Percentiles rank a stretch among this genome's conserved stretches.
These are phyloP conservation scores for Colletotrichum echinochloae DNA, from an alignment of 2,329 filamentous ascomycete species.

Conservation along the genomic window DNA sequence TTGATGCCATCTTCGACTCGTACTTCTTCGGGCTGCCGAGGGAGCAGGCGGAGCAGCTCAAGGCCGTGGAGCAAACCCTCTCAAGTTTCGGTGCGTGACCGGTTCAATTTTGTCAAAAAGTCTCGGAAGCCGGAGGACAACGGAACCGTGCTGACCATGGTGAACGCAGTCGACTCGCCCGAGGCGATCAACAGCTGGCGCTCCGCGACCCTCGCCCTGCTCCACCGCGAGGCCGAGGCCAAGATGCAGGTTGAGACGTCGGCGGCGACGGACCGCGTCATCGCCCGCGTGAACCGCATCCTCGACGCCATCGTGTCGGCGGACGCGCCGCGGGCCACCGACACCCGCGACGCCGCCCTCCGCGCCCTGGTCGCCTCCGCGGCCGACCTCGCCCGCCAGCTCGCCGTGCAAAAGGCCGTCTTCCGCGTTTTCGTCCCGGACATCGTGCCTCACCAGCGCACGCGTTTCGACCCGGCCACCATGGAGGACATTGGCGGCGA, in stretches of 20 bases:
- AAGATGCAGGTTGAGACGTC: constrained; percentile 61
- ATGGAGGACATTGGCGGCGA: constrained; percentile 77
- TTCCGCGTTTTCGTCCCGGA: constrained; percentile 68
- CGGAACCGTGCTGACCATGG: neutral
- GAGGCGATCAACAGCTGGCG: constrained; percentile 75
- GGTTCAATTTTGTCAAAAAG: constrained; percentile 6
- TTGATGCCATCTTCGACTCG: constrained; percentile 70
- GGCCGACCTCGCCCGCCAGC: constrained; percentile 66
- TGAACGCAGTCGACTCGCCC: constrained; percentile 53
- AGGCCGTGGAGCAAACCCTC: constrained; percentile 62
- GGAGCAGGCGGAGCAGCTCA: constrained; percentile 64
- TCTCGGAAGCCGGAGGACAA: neutral
- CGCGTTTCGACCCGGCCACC: constrained; percentile 66
- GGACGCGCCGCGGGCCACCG: constrained; percentile 48
- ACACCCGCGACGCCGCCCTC: constrained; percentile 65
- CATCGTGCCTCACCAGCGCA: constrained; percentile 63
- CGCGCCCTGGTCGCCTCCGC: constrained; percentile 64
- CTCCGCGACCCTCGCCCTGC: constrained; percentile 70
- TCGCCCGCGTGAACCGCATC: constrained; percentile 61
- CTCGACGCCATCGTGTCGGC: constrained; percentile 62
- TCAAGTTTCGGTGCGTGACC: constrained; percentile 43
- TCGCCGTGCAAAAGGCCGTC: constrained; percentile 69
- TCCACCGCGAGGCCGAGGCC: constrained; percentile 64
- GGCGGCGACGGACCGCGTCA: constrained; percentile 55
- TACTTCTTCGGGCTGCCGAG: constrained; percentile 73